Conservation (phyloP, 2,329 filamentous ascomycete genomes). For the Apiospora kogelbergensis region DNA sequence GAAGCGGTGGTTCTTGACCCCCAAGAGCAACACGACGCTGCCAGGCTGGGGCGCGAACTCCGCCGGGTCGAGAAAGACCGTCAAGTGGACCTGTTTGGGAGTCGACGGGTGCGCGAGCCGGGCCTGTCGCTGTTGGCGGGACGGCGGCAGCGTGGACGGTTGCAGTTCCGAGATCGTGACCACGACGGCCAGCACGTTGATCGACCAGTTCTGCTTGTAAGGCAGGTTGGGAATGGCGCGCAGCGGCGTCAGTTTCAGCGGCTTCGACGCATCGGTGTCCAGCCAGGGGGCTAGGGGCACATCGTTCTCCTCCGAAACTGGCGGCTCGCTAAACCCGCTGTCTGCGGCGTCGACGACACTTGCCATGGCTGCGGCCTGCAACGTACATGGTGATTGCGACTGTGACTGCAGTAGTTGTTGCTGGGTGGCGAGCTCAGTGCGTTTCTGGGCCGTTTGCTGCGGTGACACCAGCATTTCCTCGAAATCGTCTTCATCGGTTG, state of each 20-base stretch:
- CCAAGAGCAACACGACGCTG: slow-evolving; percentile 50
- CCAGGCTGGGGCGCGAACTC: slow-evolving; percentile 47
- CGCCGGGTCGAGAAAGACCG: slow-evolving; percentile 54
- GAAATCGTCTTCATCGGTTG: slow-evolving; percentile 35
- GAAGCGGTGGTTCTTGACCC: slow-evolving; percentile 58
- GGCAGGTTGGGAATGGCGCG: slow-evolving; percentile 51
- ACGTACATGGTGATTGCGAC: slow-evolving; percentile 5
- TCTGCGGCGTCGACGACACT: slow-evolving; percentile 6
- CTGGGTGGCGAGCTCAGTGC: slow-evolving; percentile 16
- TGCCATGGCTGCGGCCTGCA: slow-evolving; percentile 14
- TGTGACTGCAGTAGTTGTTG: slow-evolving; percentile 1
- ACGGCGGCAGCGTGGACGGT: slow-evolving; percentile 48
- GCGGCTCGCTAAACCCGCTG: background rate
- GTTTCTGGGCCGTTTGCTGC: slow-evolving; percentile 20
- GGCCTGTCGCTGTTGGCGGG: slow-evolving; percentile 52
- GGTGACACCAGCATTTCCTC: slow-evolving; percentile 35
- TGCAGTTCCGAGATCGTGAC: slow-evolving; percentile 47
- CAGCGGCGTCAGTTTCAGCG: slow-evolving; percentile 53
- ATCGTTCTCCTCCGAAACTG: background rate
- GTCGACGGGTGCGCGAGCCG: slow-evolving; percentile 53
- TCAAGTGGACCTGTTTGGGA: slow-evolving; percentile 51
- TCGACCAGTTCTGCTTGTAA: slow-evolving; percentile 58
- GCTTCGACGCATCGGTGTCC: slow-evolving; percentile 40
- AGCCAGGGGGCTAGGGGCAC: slow-evolving; percentile 26
- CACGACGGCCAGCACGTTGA: slow-evolving; percentile 55